Evolutionary conservation across 257 asterid species (phyloP).

Genomic region (Solanum appendiculatum): DNA sequence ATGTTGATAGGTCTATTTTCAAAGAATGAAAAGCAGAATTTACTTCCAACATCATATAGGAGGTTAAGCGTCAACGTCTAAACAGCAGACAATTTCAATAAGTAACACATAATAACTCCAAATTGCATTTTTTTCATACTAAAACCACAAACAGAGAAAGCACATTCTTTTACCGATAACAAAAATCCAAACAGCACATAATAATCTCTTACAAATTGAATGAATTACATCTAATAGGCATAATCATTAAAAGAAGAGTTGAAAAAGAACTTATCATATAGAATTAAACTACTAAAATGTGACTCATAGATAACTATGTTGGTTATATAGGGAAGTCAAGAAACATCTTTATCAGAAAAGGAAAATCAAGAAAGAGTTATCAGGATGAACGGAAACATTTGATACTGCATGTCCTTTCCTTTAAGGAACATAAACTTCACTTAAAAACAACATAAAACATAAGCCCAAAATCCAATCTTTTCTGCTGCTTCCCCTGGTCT

Average conservation of each 20-base stretch:
- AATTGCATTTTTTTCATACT: background rate
- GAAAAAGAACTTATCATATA: background rate
- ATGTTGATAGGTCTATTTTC: conserved; percentile 61
- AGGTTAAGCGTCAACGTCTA: background rate
- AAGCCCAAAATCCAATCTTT: background rate
- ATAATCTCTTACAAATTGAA: background rate
- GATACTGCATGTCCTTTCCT: background rate
- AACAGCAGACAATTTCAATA: background rate
- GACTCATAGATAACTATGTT: background rate
- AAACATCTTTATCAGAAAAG: background rate
- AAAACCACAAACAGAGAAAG: background rate
- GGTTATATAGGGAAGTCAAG: background rate
- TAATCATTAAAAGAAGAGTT: background rate
- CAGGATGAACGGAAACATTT: background rate
- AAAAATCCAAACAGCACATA: background rate
- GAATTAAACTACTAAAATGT: background rate
- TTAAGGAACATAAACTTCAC: background rate
- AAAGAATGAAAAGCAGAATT: background rate
- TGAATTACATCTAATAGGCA: background rate
- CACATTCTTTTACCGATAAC: background rate
- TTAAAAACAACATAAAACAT: background rate
- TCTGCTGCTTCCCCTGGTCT: background rate
- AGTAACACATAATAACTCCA: background rate
- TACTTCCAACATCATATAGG: background rate
- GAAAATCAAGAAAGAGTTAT: background rate